These are phyloP conservation scores for Mycena chlorophos DNA, from an alignment of 768 basidiomycete species.

Conservation along the genomic window DNA sequence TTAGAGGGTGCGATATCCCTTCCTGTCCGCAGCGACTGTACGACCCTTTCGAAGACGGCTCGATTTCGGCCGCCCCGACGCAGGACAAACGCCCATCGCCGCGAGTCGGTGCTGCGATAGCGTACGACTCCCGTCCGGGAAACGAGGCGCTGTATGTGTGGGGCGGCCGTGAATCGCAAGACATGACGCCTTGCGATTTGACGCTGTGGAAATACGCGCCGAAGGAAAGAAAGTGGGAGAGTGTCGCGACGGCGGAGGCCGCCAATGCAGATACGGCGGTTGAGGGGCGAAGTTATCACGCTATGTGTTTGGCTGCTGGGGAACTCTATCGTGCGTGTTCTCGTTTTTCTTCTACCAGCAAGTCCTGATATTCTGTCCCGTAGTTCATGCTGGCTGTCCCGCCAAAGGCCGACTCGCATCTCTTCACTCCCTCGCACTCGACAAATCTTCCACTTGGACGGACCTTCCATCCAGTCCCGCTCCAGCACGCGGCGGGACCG, in stretches of 20 bases:
- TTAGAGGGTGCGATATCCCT: constrained; percentile 1
- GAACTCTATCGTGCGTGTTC: background rate
- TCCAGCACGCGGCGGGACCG: constrained; percentile 9
- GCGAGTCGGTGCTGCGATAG: constrained; percentile 1
- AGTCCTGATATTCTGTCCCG: background rate
- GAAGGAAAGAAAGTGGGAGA: background rate
- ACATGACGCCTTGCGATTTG: constrained; percentile 3
- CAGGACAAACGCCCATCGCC: background rate
- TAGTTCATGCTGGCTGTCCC: constrained; percentile 11
- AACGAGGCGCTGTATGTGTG: background rate
- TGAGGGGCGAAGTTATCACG: constrained; percentile 4
- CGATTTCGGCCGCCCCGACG: background rate
- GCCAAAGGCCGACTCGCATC: constrained; percentile 4
- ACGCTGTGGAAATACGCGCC: constrained; percentile 1
- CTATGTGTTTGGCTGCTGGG: background rate
- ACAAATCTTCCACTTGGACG: constrained; percentile 1
- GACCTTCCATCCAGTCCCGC: constrained; percentile 1
- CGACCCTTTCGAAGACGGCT: constrained; percentile 4
- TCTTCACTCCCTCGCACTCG: constrained; percentile 1
- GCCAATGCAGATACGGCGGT: background rate
- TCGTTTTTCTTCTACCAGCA: background rate
- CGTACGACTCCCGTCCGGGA: background rate
- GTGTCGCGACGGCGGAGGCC: background rate
- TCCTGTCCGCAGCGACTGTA: too few species aligned
- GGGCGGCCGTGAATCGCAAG: constrained; percentile 5